Base-by-base conservation (phyloP, 306 rosid species). In the Hylodesmum podocarpum region DNA sequence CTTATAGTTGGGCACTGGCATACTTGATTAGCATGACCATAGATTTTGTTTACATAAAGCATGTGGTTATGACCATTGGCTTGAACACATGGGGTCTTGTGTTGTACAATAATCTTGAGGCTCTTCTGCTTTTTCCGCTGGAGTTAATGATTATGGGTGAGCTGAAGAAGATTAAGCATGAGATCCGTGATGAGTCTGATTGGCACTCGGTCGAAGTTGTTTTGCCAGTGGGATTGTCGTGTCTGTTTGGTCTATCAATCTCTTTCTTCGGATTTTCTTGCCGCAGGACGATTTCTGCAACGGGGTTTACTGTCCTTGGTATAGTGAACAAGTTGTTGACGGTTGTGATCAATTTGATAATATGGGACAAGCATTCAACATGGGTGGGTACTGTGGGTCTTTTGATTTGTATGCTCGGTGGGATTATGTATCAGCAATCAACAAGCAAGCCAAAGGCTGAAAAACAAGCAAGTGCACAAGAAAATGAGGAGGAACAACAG, bases 201-300 rank as follows among this genome's bases (percentile, higher is more conserved):
- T 88, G 93, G 96, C 72, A 87, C 72, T 78, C 96, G 8, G 88
- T 89, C 46, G 78, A 74, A 34, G 96, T 92, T 46, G 70, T 88
- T 78, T 84, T 89, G 67, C 97, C 96, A 0, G 97, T 89, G 73
- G 96, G 86, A 1, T 74, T 92, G 76, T 89, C 97, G 0, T 89
- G 97, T 74, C 72, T 92, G 80, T 89, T 92, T 29, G 95, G 97
- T 40, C 69, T 92, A 29, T 73, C 95, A 0, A 92, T 93, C 68
- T 93, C 97, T 63, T 93, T 93, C 91, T 92, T 92, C 19, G 96
- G 97, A 62, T 92, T 92, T 70, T 92, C 97, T 18, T 92, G 97
- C 78, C 96, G 96, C 63, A 86, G 86, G 82, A 89, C 97, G 0
- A 92, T 92, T 51, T 92, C 93, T 41, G 96, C 96, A 0, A 92